phyloP scores from a whole-genome alignment of 192 early-diverging fungal genomes.

The Mortierella alpina region DNA sequence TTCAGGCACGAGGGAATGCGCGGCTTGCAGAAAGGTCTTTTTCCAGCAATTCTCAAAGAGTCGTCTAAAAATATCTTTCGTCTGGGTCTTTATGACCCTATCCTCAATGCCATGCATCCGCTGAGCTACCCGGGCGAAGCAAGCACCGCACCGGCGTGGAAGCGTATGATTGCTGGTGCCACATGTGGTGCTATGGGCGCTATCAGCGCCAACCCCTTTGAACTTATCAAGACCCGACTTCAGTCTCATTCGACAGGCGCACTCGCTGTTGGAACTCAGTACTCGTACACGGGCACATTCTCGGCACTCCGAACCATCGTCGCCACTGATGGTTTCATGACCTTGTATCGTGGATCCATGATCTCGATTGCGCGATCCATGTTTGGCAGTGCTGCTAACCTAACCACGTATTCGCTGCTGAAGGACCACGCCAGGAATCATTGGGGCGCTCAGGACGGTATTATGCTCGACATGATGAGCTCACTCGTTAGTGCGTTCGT shows the following conservation, averaged over 20 bases:
- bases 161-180: conserved; percentile 78
- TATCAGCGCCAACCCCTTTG: conserved; percentile 79
- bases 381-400: conserved; percentile 73
- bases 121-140: conserved; percentile 49
- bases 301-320: conserved; percentile 67
- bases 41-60: conserved; percentile 77
- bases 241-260: conserved; percentile 65
- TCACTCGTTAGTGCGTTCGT: conserved; percentile 70
- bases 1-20: conserved; percentile 70
- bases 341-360: conserved; percentile 76
- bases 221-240: conserved; percentile 79
- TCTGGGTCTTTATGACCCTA: conserved; percentile 77
- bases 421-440: conserved; percentile 73
- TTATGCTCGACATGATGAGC: conserved; percentile 74
- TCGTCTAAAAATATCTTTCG: conserved; percentile 81
- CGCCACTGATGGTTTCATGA: conserved; percentile 59
- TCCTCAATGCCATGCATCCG: conserved; percentile 71
- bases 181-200: conserved; percentile 82
- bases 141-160: conserved; percentile 73
- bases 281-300: conserved; percentile 68
- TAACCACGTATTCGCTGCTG: conserved; percentile 74
- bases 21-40: conserved; percentile 78
- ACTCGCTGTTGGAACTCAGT: conserved; percentile 77
- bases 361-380: conserved; percentile 74
- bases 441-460: conserved; percentile 68